These are phyloP conservation scores for Neurospora sp. DNA, from an alignment of 495 filamentous ascomycete species.

Conservation along the genomic window DNA sequence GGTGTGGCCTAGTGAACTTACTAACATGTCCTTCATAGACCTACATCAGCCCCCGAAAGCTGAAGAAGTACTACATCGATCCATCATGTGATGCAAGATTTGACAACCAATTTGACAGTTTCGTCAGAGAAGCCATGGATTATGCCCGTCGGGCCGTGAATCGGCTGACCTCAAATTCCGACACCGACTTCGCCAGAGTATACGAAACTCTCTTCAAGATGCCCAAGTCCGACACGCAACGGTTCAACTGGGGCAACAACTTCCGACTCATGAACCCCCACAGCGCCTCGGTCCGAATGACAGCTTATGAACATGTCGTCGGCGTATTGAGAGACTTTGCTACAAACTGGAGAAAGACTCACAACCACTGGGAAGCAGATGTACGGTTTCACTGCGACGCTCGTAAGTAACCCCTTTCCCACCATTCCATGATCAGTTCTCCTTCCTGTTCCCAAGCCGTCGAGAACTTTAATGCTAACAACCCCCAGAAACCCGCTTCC, in stretches of 20 bases:
- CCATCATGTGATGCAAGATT: neutral
- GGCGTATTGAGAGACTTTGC: neutral
- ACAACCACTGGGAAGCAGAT: neutral
- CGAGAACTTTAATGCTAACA: neutral
- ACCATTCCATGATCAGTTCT: neutral
- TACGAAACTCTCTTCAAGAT: neutral
- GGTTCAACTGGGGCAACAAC: neutral
- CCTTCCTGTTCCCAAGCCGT: neutral
- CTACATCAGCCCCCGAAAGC: neutral
- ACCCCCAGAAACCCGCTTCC: neutral
- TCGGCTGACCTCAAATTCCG: neutral
- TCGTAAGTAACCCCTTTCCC: neutral
- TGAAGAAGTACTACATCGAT: neutral
- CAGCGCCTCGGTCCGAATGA: neutral
- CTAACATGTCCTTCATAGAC: neutral
- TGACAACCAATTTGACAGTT: neutral
- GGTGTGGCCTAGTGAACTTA: neutral
- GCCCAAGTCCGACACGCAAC: neutral
- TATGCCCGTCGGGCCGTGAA: neutral
- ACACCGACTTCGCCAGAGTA: neutral
- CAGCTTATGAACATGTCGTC: neutral
- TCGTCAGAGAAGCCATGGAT: neutral
- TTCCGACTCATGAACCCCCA: neutral
- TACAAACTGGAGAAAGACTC: neutral
- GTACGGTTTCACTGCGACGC: neutral